These are phyloP conservation scores for Camellia japonica DNA, from an alignment of 148 eudicot species.

Conservation along the genomic window DNA sequence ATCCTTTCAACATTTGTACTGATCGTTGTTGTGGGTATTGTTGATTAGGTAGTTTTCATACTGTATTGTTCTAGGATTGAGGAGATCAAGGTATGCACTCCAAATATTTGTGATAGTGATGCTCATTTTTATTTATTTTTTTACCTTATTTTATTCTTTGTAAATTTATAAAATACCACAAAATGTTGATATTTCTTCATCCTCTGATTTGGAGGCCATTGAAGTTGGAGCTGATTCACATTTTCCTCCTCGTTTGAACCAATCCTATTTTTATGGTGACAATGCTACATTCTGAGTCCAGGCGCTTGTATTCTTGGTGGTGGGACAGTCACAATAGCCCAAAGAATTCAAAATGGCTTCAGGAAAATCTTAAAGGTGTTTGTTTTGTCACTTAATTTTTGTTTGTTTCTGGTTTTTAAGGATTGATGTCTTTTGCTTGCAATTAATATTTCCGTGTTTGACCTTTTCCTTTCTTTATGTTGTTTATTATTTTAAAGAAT, in stretches of 20 bases:
- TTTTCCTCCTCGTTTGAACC: constrained; percentile 8
- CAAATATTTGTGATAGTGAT: neutral
- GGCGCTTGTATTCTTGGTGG: constrained; percentile 72
- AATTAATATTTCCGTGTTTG: neutral
- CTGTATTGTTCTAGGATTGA: constrained; percentile 11
- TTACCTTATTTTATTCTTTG: too few relatives aligned
- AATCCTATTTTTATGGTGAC: constrained; percentile 47
- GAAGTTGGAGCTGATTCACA: constrained; percentile 8
- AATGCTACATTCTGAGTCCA: constrained; percentile 45
- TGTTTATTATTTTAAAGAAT: constrained; percentile 3
- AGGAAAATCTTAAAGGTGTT: constrained; percentile 60
- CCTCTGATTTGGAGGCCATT: neutral
- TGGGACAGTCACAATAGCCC: constrained; percentile 64
- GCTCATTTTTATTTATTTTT: neutral
- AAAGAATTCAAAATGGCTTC: constrained; percentile 68
- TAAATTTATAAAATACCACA: neutral
- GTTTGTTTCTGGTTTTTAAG: neutral
- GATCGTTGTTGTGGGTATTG: constrained; percentile 9
- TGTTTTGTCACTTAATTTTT: neutral
- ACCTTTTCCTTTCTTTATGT: neutral
- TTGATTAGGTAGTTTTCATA: constrained; percentile 8
- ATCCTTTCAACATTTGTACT: neutral
- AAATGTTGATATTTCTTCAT: neutral
- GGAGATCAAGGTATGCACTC: constrained; percentile 18
- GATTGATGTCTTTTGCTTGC: neutral